Conservation (phyloP, 805 yeast genomes). For the Ogataea corticis region DNA sequence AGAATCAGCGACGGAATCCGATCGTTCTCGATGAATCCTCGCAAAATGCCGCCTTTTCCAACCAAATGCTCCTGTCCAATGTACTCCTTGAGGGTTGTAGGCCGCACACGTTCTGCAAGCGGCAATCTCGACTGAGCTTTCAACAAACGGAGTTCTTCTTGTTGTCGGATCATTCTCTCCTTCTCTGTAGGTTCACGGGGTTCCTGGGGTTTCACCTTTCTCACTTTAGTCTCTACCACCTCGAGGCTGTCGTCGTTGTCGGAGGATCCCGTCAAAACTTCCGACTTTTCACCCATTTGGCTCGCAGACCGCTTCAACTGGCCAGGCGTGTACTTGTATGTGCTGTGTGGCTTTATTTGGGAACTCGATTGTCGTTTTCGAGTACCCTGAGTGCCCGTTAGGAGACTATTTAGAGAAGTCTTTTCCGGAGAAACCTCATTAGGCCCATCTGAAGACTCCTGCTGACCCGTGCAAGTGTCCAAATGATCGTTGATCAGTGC, state of each 20-base stretch:
- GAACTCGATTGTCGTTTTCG: slow-evolving; percentile 5
- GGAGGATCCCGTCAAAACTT: background rate
- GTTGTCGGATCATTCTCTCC: slow-evolving; percentile 10
- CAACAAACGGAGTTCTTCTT: slow-evolving; percentile 22
- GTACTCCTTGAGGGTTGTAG: slow-evolving; percentile 63
- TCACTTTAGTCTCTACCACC: background rate
- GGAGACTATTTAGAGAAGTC: slow-evolving; percentile 17
- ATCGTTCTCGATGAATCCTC: slow-evolving; percentile 64
- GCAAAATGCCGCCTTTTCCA: slow-evolving; percentile 61
- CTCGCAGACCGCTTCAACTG: slow-evolving; percentile 10
- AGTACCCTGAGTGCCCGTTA: slow-evolving; percentile 14
- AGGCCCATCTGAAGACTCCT: slow-evolving; percentile 6
- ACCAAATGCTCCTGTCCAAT: slow-evolving; percentile 86
- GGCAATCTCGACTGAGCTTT: slow-evolving; percentile 41
- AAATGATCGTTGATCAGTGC: slow-evolving; percentile 36
- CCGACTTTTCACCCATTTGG: slow-evolving; percentile 1
- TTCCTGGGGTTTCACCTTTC: background rate
- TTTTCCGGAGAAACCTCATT: background rate
- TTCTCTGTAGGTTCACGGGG: slow-evolving; percentile 3
- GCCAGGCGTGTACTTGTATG: slow-evolving; percentile 15
- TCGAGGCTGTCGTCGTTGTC: slow-evolving; percentile 3
- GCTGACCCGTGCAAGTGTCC: slow-evolving; percentile 29
- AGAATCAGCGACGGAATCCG: slow-evolving; percentile 81
- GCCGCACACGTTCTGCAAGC: slow-evolving; percentile 82
- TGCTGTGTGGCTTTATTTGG: slow-evolving; percentile 11